phyloP scores from a whole-genome alignment of 2,329 filamentous ascomycete genomes.

The Chrysosporium keratinophilum region DNA sequence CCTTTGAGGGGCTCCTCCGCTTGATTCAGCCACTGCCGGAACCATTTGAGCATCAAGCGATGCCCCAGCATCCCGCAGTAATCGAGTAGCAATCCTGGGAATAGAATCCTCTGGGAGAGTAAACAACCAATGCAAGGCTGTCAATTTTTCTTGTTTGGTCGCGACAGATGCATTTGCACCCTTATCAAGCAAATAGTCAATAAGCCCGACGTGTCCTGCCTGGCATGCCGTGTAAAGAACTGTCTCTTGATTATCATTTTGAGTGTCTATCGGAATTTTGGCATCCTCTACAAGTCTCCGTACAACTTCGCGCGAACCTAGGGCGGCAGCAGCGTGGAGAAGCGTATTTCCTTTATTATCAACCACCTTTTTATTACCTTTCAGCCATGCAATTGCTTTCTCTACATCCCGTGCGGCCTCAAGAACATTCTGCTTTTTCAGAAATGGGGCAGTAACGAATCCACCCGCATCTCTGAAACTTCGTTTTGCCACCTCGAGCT shows the following conservation, averaged over 20 bases:
- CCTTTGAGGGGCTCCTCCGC: conserved; percentile 18
- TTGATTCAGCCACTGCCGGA: conserved; percentile 15
- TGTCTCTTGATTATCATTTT: conserved; percentile 23
- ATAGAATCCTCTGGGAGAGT: conserved; percentile 17
- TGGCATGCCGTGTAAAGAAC: conserved; percentile 24
- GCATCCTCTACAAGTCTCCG: conserved; percentile 16
- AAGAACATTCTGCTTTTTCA: conserved; percentile 17
- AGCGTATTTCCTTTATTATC: conserved; percentile 22
- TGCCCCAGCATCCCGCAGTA: conserved; percentile 19
- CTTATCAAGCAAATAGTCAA: conserved; percentile 20
- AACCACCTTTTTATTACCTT: conserved; percentile 13
- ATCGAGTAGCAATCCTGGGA: conserved; percentile 15
- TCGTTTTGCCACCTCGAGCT: conserved; percentile 16
- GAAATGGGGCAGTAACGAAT: conserved; percentile 21
- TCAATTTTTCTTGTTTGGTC: conserved; percentile 18
- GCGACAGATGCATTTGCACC: conserved; percentile 18
- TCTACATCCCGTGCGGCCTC: conserved; percentile 11
- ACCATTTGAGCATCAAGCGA: conserved; percentile 19
- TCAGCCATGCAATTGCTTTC: conserved; percentile 13
- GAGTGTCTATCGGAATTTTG: conserved; percentile 16
- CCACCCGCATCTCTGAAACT: conserved; percentile 20
- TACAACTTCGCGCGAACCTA: conserved; percentile 17
- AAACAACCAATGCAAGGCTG: conserved; percentile 23
- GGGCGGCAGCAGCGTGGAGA: conserved; percentile 21
- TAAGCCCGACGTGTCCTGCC: conserved; percentile 21